Conservation (phyloP, 441 rosid genomes). For the Codiaeum variegatum region DNA sequence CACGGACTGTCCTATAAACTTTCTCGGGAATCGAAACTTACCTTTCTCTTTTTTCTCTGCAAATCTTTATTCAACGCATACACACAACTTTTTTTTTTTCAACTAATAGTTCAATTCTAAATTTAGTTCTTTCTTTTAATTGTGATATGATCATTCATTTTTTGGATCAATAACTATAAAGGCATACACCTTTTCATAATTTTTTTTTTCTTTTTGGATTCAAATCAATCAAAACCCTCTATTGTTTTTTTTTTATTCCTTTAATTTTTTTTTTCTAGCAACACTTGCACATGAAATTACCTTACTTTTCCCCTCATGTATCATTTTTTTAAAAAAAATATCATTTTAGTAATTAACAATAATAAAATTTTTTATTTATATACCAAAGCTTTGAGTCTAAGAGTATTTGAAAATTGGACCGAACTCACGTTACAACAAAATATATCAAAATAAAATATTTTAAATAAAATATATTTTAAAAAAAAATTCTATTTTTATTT, state of each 20-base stretch:
- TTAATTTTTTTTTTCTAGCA: neutral
- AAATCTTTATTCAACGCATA: neutral
- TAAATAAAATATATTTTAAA: too few species aligned
- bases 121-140: conserved; percentile 39
- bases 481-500: too few species aligned
- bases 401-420: too few species aligned
- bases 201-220: neutral
- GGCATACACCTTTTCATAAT: conserved; percentile 12
- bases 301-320: too few species aligned
- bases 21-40: conserved; percentile 47
- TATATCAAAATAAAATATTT: too few species aligned
- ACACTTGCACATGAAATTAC: conserved; percentile 13
- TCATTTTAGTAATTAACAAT: too few species aligned
- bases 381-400: too few species aligned
- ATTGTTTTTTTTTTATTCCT: conserved; percentile 7
- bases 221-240: conserved; percentile 5
- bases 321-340: neutral
- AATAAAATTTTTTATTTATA: neutral
- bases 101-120: conserved; percentile 25
- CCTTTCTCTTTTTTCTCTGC: neutral
- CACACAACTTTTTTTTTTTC: too few species aligned
- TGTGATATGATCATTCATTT: conserved; percentile 53
- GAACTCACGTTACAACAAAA: too few species aligned
- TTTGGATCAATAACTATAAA: conserved; percentile 34
- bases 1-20: conserved; percentile 79